Conservation (phyloP, 139 green algal species). For the Chlamydomonas sp. region DNA sequence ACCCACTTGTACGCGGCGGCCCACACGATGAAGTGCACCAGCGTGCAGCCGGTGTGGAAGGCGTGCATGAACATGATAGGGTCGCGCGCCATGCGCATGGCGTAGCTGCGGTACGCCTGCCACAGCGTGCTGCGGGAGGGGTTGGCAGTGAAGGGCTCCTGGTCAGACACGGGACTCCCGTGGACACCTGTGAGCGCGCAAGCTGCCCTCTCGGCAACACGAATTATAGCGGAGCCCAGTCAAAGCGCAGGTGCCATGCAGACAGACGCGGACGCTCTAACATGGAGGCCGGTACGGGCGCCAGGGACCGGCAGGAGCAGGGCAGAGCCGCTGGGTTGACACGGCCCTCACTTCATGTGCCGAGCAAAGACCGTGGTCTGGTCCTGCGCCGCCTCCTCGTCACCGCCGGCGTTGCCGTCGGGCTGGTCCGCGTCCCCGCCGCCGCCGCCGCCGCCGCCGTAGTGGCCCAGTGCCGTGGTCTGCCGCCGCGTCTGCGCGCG, state of each 20-base stretch:
- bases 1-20: background rate
- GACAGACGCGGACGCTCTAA: no score
- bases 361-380: slow-evolving; percentile 3
- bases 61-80: slow-evolving; percentile 62
- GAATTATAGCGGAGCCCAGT: no score
- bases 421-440: background rate
- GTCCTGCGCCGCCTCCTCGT: slow-evolving; percentile 32
- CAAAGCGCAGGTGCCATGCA: no score
- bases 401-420: background rate
- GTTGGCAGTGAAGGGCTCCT: background rate
- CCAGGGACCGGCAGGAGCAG: background rate
- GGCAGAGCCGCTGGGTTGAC: background rate
- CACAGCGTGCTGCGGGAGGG: slow-evolving; percentile 26
- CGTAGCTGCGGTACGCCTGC: slow-evolving; percentile 47
- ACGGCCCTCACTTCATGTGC: slow-evolving; percentile 9
- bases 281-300: no score
- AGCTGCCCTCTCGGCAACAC: no score
- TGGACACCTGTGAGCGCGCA: no score
- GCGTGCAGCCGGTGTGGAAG: slow-evolving; percentile 53
- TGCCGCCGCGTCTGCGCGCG: slow-evolving; percentile 16
- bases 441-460: background rate
- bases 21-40: slow-evolving; percentile 67
- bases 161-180: no score
- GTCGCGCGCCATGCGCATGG: slow-evolving; percentile 53
- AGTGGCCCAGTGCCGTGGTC: background rate